Conservation (phyloP, 192 early-diverging fungal genomes). For the Coemansia sp. region DNA sequence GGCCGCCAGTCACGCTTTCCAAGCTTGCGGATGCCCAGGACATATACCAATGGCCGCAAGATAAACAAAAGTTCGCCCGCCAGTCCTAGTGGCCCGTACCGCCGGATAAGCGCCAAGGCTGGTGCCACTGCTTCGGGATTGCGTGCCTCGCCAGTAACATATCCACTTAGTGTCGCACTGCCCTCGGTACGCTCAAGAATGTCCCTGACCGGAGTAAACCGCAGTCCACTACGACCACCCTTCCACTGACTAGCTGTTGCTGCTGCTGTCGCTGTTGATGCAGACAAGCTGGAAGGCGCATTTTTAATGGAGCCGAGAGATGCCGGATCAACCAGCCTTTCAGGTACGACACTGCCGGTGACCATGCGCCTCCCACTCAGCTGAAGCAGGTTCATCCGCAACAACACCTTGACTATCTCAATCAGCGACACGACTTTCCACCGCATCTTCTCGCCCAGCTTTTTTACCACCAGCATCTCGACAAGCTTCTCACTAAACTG, state of each 20-base stretch:
- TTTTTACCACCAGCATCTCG: constrained; percentile 76
- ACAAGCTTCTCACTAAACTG: constrained; percentile 70
- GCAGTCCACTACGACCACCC: constrained; percentile 54
- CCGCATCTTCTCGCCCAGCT: constrained; percentile 57
- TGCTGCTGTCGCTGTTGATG: not conserved
- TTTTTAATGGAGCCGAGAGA: constrained; percentile 21
- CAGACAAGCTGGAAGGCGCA: not conserved
- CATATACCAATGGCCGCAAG: constrained; percentile 82
- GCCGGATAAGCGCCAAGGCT: constrained; percentile 67
- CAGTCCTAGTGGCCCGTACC: constrained; percentile 52
- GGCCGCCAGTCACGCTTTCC: constrained; percentile 78
- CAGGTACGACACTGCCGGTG: constrained; percentile 35
- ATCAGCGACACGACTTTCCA: constrained; percentile 62
- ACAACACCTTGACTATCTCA: constrained; percentile 65
- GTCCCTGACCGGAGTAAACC: constrained; percentile 43
- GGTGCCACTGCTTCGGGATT: constrained; percentile 63
- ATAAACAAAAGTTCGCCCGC: constrained; percentile 80
- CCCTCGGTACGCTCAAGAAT: constrained; percentile 42
- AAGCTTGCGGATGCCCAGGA: constrained; percentile 70
- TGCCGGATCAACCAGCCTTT: constrained; percentile 50
- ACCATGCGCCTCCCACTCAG: constrained; percentile 43
- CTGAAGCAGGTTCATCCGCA: constrained; percentile 31
- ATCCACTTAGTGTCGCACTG: constrained; percentile 24
- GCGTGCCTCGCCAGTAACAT: constrained; percentile 26
- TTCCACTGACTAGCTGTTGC: constrained; percentile 36